Base-by-base conservation (phyloP, 176 grass and related monocot species). In the Zizania latifolia region DNA sequence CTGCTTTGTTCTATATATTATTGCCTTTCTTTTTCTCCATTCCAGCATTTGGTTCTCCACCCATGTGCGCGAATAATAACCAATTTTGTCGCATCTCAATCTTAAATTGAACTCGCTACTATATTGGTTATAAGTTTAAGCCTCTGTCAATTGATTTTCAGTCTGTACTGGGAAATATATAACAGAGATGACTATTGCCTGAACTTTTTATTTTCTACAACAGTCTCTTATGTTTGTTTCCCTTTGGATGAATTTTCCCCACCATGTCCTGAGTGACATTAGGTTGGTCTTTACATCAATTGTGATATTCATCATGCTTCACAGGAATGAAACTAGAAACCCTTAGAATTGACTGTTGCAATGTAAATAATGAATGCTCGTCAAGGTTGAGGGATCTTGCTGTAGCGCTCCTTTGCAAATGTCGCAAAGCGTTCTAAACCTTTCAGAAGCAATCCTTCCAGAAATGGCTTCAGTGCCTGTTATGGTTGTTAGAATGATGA, bases 381-480 rank as follows among this genome's bases (percentile, higher is more conserved):
- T 97, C 66, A 91, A 44, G 58, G 45, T 62, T 74, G 72, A 29
- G 66, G 82, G 53, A 84, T 84, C 80, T 91, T 91, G 77, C 19
- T 84, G 44, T 90, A 21, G 19, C 85, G 88, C 34, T 99, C 76
- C 67, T 83, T 99, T 0, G 87, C 95, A 72, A 62, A 88, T 0
- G 43, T 26, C 4, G 85, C 89, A 57, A 99, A 99, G 65, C 59
- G 32, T 73, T 94, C 71, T 55, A 99, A 73, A 41, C 95, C 92
- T 24, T 86, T 87, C 32, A 68, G 57, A 71, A 99, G 92, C 41
- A 99, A 74, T 2, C 89, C 80, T 85, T 99, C 95, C 24, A 94
- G 60, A 80, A 99, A 94, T 26, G 95, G 95, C 82, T 92, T 99
- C 70, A 94, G 71, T 40, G 89, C 91, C 95, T 99, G 73, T 24